These are phyloP conservation scores for Davidsoniella eucalypti DNA, from an alignment of 2,329 filamentous ascomycete genomes.

Conservation along the genomic window DNA sequence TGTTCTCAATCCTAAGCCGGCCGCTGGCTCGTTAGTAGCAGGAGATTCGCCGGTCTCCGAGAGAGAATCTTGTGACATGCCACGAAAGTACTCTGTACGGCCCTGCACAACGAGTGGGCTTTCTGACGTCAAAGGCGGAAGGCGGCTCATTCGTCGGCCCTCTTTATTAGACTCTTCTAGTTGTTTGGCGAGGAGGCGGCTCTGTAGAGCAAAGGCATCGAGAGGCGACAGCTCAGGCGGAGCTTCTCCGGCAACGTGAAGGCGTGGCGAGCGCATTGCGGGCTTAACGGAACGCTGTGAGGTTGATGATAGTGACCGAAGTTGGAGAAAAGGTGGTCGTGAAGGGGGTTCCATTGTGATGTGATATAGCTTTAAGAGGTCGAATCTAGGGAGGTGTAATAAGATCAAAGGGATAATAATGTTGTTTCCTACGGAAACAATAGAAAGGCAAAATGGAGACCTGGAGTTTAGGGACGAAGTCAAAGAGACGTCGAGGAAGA, in stretches of 20 bases:
- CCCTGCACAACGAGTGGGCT: slow-evolving; percentile 62
- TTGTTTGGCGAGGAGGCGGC: slow-evolving; percentile 70
- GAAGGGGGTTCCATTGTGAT: slow-evolving; percentile 32
- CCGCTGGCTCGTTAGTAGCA: slow-evolving; percentile 15
- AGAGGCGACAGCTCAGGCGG: slow-evolving; percentile 86
- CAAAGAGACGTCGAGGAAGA: neutral
- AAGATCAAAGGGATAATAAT: too few species aligned
- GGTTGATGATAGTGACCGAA: slow-evolving; percentile 39
- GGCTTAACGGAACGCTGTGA: slow-evolving; percentile 28
- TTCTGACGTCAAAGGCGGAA: slow-evolving; percentile 68
- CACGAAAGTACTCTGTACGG: slow-evolving; percentile 68
- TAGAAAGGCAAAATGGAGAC: neutral
- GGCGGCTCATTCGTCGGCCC: slow-evolving; percentile 65
- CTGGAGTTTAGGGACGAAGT: too few species aligned
- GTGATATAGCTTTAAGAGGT: neutral
- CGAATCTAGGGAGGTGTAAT: too few species aligned
- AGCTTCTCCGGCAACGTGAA: slow-evolving; percentile 62
- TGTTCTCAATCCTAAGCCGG: slow-evolving; percentile 33
- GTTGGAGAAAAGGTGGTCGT: slow-evolving; percentile 38
- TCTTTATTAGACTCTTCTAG: slow-evolving; percentile 62
- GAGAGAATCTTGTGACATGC: slow-evolving; percentile 46
- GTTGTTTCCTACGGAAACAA: neutral
- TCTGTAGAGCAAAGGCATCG: slow-evolving; percentile 88
- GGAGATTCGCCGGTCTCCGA: slow-evolving; percentile 17
- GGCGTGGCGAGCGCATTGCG: slow-evolving; percentile 53